These are phyloP conservation scores for Ramalina intermedia DNA, from an alignment of 495 filamentous ascomycete species.

Conservation along the genomic window DNA sequence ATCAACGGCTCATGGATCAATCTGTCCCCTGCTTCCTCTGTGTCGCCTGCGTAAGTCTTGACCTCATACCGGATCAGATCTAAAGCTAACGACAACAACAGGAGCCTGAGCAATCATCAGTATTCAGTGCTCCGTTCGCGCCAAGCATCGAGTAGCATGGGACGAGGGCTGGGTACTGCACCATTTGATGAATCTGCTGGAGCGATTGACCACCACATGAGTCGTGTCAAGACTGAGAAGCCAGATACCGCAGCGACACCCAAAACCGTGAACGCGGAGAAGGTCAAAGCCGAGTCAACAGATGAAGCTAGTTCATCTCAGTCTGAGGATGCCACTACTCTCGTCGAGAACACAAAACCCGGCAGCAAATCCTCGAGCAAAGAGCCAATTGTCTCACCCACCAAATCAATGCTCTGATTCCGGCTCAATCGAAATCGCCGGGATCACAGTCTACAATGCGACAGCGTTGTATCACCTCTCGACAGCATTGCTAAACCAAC, in stretches of 20 bases:
- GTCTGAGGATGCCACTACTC: conserved; percentile 8
- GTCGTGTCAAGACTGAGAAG: conserved; percentile 12
- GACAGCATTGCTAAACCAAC: too few species aligned
- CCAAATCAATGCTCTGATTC: conserved; percentile 13
- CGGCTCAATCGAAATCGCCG: too few species aligned
- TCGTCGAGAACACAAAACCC: conserved; percentile 5
- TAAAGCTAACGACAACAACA: not conserved
- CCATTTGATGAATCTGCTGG: too few species aligned
- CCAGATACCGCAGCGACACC: conserved; percentile 12
- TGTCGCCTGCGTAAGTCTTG: conserved; percentile 32
- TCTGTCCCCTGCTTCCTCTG: conserved; percentile 36
- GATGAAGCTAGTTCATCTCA: conserved; percentile 2
- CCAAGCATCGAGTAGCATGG: conserved; percentile 1
- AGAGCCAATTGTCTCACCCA: conserved; percentile 6
- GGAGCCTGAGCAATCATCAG: conserved; percentile 6
- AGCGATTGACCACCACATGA: not conserved
- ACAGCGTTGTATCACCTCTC: too few species aligned
- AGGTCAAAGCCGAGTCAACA: conserved; percentile 4
- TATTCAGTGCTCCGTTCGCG: conserved; percentile 5
- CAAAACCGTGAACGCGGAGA: conserved; percentile 8
- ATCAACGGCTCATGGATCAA: conserved; percentile 25
- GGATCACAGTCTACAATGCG: too few species aligned
- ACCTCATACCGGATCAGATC: not conserved
- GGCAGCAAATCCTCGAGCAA: conserved; percentile 3
- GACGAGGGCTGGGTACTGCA: too few species aligned